Evolutionary conservation across 768 basidiomycete genomes (phyloP), one percentile per base, ranked within the genome.

Genomic region (Exsudoporus frostii): DNA sequence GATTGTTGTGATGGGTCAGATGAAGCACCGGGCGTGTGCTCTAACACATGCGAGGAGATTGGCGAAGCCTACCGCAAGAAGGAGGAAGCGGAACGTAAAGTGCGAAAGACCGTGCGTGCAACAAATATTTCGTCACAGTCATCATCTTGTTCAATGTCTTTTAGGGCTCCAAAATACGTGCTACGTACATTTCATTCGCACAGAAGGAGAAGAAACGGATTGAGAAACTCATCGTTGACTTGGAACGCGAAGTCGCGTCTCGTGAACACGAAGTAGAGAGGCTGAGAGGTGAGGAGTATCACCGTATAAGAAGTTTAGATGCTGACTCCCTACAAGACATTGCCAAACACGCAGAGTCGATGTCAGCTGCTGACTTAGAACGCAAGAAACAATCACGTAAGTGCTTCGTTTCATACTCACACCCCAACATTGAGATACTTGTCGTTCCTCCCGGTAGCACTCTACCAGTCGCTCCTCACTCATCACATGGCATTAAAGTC

Each of bases 1-100:
- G 83, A 92, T 65, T 99, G 96, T 63, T 99, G 96, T 64, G 96
- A 99, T 61, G 96, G 96, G 13, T 92, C 93, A 0, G 96, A 99
- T 70, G 97, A 99, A 72, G 79, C 76, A 24, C 70, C 81, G 10
- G 92, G 92, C 17, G 76, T 87, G 15, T 99, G 97, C 68, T 71
- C 78, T 33, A 85, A 97, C 68, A 73, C 72, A 3, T 99, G 97
- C 67, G 76, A 78, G 43, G 83, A 87, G 64, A 77, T 90, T 40
- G 93, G 94, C 1, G 80, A 82, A 53, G 81, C 63, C 30, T 82
- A 90, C 69, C 75, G 84, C 59, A 82, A 80, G 70, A 79, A 83
- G 65, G 72, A 74, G 29, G 88, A 87, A 37, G 89, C 81, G n/a
- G 86, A 89, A 63, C 75, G 76, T 32, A 94, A 92, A 72, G 72